Conservation (phyloP, 78 protist genomes). For the Emiliania huxleyi region DNA sequence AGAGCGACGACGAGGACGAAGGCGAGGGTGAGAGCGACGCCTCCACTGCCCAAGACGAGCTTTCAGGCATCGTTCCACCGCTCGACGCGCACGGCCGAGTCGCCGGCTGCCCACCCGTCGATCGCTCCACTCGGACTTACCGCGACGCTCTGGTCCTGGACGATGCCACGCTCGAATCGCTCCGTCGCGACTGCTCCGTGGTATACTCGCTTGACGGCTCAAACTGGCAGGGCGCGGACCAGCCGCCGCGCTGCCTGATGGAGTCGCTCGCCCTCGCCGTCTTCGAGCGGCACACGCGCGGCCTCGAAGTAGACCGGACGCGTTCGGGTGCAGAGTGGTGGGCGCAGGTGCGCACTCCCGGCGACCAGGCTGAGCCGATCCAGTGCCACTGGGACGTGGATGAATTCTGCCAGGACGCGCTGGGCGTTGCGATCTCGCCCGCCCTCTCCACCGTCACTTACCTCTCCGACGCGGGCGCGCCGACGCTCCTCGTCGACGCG, state of each 20-base stretch:
- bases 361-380: background rate
- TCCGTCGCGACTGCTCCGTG: background rate
- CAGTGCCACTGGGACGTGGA: slow-evolving; percentile 1
- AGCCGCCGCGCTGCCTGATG: background rate
- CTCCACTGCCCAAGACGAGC: too few relatives aligned
- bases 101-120: background rate
- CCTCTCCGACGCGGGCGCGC: background rate
- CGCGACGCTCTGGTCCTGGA: background rate
- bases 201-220: background rate
- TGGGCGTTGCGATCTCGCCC: background rate
- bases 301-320: background rate
- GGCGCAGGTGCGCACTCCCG: background rate
- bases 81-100: background rate
- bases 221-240: background rate
- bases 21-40: too few relatives aligned
- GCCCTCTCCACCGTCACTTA: background rate
- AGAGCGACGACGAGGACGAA: too few relatives aligned
- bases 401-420: background rate
- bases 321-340: background rate
- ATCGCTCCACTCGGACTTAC: background rate
- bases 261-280: background rate
- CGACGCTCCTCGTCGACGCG: background rate
- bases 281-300: background rate
- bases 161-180: background rate
- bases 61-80: too few relatives aligned